A percentile compares a stretch with the other conserved stretches of the same genome.
phyloP scores from a whole-genome alignment of 768 basidiomycete species.

The Dictyophora rubrovolvata region DNA sequence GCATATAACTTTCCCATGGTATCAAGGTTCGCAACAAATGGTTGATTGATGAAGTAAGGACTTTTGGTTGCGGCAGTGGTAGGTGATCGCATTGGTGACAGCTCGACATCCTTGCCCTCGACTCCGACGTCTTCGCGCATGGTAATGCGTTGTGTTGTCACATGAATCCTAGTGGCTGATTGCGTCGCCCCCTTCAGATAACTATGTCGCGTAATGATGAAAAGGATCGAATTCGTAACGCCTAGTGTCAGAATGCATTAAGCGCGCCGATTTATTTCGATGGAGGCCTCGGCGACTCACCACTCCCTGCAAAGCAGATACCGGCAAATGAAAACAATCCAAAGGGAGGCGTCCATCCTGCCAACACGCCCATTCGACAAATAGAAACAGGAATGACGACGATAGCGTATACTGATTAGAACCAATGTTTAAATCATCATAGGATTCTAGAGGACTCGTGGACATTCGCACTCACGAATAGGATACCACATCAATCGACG shows the following conservation, averaged over 20 bases:
- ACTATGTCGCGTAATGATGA: slow-evolving; percentile 6
- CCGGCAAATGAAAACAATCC: slow-evolving; percentile 1
- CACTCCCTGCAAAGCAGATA: slow-evolving; percentile 1
- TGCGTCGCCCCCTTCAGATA: background rate
- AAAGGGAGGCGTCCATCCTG: slow-evolving; percentile 2
- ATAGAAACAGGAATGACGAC: slow-evolving; percentile 4
- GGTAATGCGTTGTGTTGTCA: slow-evolving; percentile 5
- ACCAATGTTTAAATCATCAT: background rate
- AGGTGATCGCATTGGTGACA: background rate
- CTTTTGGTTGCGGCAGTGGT: background rate
- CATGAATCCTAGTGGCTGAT: background rate
- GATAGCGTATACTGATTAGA: slow-evolving; percentile 5
- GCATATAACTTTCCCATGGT: background rate
- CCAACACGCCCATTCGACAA: slow-evolving; percentile 5
- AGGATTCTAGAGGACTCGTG: background rate
- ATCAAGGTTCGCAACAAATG: background rate
- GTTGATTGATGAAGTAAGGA: background rate
- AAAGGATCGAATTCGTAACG: background rate
- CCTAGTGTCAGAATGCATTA: background rate
- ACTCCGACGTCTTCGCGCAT: background rate
- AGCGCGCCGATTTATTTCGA: background rate
- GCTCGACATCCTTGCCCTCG: background rate
- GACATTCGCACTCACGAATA: background rate
- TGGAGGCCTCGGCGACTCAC: background rate
- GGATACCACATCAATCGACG: slow-evolving; percentile 8